Evolutionary conservation across 2,329 filamentous ascomycete genomes (phyloP).

Genomic region (Emergomyces pasteurianus): DNA sequence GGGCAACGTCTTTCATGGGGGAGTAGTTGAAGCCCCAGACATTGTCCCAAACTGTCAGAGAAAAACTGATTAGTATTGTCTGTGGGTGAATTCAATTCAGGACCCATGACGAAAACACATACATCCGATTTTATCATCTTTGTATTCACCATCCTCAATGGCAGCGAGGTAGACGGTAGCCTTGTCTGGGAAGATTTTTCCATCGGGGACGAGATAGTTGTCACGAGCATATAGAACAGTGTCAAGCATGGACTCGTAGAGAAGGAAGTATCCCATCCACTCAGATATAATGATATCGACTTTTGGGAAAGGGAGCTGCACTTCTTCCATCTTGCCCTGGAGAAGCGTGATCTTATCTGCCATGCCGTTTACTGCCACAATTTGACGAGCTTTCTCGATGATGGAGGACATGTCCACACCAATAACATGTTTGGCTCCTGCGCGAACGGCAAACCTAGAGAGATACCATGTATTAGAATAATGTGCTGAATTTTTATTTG

Average conservation of each 20-base stretch:
- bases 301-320: conserved; percentile 80
- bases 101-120: conserved; percentile 29
- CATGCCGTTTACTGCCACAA: conserved; percentile 84
- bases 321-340: conserved; percentile 99
- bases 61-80: conserved; percentile 15
- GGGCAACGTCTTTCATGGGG: conserved; percentile 82
- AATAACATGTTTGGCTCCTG: conserved; percentile 95
- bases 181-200: conserved; percentile 97
- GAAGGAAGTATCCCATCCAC: conserved; percentile 99
- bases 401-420: conserved; percentile 99
- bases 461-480: conserved; percentile 10
- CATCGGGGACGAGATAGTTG: conserved; percentile 73
- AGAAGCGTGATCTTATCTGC: conserved; percentile 92
- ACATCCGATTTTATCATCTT: conserved; percentile 99
- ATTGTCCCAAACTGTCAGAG: conserved; percentile 84
- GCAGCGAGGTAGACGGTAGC: conserved; percentile 93
- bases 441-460: conserved; percentile 83
- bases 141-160: conserved; percentile 98
- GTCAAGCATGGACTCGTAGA: conserved; percentile 98
- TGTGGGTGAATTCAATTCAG: background rate
- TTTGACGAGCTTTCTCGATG: conserved; percentile 95
- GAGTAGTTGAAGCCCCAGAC: conserved; percentile 97
- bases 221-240: conserved; percentile 95
- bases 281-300: conserved; percentile 99
- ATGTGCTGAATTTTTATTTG: conserved; percentile 1